These are phyloP conservation scores for Arthromyces matolae DNA, from an alignment of 768 basidiomycete genomes.

Conservation along the genomic window DNA sequence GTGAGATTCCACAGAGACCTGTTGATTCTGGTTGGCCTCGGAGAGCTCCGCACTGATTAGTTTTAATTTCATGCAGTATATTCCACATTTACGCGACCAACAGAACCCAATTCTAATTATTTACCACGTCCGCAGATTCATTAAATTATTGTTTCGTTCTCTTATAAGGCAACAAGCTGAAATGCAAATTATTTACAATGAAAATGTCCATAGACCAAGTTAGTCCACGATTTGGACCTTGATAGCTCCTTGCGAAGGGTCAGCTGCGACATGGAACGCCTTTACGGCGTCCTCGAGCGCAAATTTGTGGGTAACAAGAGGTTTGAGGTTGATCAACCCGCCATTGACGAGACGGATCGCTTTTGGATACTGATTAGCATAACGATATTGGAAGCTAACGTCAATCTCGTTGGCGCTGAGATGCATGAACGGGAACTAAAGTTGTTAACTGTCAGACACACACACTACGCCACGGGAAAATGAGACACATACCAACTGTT, in stretches of 20 bases:
- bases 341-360: conserved; percentile 80
- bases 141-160: no score
- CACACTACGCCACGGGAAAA: neutral
- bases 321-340: conserved; percentile 66
- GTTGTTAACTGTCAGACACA: neutral
- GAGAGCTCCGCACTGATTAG: conserved; percentile 29
- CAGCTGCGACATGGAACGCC: conserved; percentile 77
- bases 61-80: neutral
- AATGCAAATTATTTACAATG: neutral
- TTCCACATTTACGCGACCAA: neutral
- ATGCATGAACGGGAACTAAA: conserved; percentile 69
- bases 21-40: conserved; percentile 62
- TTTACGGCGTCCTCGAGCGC: conserved; percentile 65
- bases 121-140: no score
- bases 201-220: neutral
- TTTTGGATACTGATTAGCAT: conserved; percentile 78
- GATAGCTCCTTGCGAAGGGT: conserved; percentile 63
- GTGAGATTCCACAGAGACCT: conserved; percentile 30
- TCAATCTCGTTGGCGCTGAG: conserved; percentile 69
- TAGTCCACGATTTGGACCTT: conserved; percentile 65
- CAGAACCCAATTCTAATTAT: no score
- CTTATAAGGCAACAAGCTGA: no score
- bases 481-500: conserved; percentile 43
- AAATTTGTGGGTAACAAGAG: conserved; percentile 78
- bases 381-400: conserved; percentile 65